These are phyloP conservation scores for Cladosporium sp. DNA, from an alignment of 2,329 filamentous ascomycete species.

Conservation along the genomic window DNA sequence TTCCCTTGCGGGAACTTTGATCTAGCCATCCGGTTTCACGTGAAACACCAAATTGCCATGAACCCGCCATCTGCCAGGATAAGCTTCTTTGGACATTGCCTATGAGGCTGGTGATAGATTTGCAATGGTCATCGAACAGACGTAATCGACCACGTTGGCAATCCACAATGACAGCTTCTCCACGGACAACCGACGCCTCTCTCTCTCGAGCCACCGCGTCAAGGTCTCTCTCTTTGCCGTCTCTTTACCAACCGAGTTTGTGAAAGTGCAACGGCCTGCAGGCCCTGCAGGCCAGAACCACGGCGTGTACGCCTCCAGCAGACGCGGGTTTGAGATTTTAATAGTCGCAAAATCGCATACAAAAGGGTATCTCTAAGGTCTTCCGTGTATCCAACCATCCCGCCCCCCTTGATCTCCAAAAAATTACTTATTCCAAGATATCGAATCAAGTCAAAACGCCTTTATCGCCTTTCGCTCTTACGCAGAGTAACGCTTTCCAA, in stretches of 20 bases:
- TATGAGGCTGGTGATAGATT: not conserved
- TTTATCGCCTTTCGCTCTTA: not conserved
- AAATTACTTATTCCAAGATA: not conserved
- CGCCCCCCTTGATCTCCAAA: not conserved
- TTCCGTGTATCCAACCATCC: not conserved
- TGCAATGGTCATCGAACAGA: not conserved
- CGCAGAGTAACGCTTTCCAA: not conserved
- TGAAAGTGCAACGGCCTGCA: constrained; percentile 1
- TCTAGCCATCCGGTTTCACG: constrained; percentile 7
- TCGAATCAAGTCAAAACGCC: not conserved
- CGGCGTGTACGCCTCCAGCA: not conserved
- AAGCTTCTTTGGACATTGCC: not conserved
- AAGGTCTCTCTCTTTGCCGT: not conserved
- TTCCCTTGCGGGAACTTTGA: not conserved
- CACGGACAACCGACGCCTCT: not conserved
- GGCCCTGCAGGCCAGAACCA: not conserved
- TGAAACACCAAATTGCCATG: constrained; percentile 1
- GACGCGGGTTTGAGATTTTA: not conserved
- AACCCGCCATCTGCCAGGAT: not conserved
- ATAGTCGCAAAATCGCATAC: constrained; percentile 3
- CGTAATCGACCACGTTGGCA: not conserved
- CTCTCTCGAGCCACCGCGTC: not conserved
- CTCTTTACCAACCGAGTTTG: not conserved
- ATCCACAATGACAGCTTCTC: constrained; percentile 5
- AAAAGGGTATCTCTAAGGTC: constrained; percentile 12